A percentile compares a stretch with the other conserved stretches of the same genome.
phyloP scores from a whole-genome alignment of 129 eudicot genomes.

The Apium graveolens region DNA sequence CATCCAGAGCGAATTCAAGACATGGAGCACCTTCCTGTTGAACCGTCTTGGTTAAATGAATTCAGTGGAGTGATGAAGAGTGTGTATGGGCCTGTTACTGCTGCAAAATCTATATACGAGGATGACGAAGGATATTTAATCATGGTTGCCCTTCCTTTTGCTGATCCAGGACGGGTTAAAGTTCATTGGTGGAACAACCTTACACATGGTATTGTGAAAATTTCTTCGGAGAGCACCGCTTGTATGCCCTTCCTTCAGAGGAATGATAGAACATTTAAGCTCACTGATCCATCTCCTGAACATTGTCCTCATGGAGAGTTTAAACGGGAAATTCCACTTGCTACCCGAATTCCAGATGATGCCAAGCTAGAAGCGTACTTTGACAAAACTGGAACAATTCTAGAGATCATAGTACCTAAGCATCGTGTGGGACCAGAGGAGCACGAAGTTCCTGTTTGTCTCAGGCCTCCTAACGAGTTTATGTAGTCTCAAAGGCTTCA shows the following conservation, averaged over 20 bases:
- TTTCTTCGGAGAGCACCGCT: conserved; percentile 2
- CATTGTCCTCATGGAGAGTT: conserved; percentile 9
- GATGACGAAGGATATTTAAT: conserved; percentile 11
- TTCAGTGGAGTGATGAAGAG: conserved; percentile 11
- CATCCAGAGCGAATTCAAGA: background rate
- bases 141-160: background rate
- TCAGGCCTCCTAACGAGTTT: conserved; percentile 38
- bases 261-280: conserved; percentile 9
- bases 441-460: conserved; percentile 15
- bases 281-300: conserved; percentile 13
- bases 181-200: conserved; percentile 13
- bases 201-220: conserved; percentile 11
- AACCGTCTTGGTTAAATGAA: conserved; percentile 11
- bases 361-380: conserved; percentile 10
- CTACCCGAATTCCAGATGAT: conserved; percentile 13
- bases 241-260: conserved; percentile 5
- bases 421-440: conserved; percentile 12
- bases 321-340: conserved; percentile 12
- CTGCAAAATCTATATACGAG: conserved; percentile 10
- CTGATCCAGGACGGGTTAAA: conserved; percentile 5
- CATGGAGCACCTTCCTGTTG: background rate
- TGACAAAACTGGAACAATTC: conserved; percentile 8
- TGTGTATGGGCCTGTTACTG: conserved; percentile 10
- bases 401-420: conserved; percentile 7
- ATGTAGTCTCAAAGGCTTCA: conserved; percentile 24